phyloP scores from a whole-genome alignment of 2,329 filamentous ascomycete genomes.

The Fusarium bactridioides region DNA sequence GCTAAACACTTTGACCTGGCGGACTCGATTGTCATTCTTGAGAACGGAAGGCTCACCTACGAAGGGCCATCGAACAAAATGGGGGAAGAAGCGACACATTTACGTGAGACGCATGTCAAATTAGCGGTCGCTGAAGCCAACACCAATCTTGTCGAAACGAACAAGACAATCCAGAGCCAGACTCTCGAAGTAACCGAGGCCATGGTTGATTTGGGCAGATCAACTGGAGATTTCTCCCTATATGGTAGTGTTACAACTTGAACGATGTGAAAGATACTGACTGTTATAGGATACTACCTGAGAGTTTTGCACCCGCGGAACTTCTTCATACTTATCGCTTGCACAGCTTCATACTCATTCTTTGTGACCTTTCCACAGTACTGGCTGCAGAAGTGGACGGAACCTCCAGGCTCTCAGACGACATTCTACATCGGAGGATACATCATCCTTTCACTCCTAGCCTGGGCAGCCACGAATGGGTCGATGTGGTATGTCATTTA shows the following conservation, averaged over 20 bases:
- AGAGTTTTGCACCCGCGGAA: neutral
- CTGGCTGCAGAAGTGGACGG: neutral
- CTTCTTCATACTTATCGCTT: neutral
- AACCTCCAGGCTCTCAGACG: neutral
- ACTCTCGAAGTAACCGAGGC: neutral
- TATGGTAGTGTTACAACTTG: neutral
- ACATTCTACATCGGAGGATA: neutral
- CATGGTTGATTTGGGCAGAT: neutral
- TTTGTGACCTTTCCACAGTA: neutral
- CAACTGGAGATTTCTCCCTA: neutral
- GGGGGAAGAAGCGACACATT: neutral
- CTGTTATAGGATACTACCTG: neutral
- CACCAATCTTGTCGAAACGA: rapidly evolving
- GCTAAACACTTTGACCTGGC: neutral
- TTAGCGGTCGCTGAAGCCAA: rapidly evolving
- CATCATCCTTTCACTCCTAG: neutral
- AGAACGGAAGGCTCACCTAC: too few relatives aligned
- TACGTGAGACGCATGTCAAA: neutral
- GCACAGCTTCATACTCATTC: neutral
- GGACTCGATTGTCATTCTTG: neutral
- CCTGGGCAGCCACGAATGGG: neutral
- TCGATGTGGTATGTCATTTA: neutral
- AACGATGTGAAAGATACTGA: neutral
- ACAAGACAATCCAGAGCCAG: neutral
- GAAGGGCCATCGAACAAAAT: neutral